These are phyloP conservation scores for Malus sylvestris DNA, from an alignment of 306 rosid species.

Conservation along the genomic window DNA sequence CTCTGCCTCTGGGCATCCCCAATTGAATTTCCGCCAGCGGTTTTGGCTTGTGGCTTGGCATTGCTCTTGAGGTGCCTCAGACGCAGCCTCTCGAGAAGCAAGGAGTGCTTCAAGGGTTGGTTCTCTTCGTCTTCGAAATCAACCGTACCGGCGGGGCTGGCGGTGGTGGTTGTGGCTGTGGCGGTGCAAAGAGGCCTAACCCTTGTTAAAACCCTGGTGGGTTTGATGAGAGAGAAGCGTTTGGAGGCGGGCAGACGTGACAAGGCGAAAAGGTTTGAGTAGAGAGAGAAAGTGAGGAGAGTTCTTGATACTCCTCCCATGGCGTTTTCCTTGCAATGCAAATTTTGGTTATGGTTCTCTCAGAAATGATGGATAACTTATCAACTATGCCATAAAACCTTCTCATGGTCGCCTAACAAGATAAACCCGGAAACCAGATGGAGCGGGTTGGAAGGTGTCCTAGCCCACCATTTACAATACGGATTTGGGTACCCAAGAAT, in stretches of 20 bases:
- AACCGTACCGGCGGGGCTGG: neutral
- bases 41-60: conserved; percentile 13
- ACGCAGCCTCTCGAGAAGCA: conserved; percentile 71
- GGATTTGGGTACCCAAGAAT: too few relatives aligned
- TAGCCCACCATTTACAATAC: too few relatives aligned
- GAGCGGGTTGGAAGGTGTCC: neutral
- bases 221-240: conserved; percentile 34
- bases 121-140: conserved; percentile 17
- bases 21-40: neutral
- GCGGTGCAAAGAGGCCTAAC: conserved; percentile 58
- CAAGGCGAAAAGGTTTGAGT: conserved; percentile 26
- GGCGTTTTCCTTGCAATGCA: conserved; percentile 16
- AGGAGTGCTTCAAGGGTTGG: conserved; percentile 52
- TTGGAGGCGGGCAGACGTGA: conserved; percentile 44
- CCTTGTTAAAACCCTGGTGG: conserved; percentile 28
- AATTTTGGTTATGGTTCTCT: neutral
- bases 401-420: neutral
- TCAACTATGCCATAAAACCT: neutral
- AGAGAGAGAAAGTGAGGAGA: conserved; percentile 37
- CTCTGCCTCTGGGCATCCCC: conserved; percentile 8
- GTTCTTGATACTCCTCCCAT: conserved; percentile 62
- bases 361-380: neutral
- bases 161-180: conserved; percentile 21
- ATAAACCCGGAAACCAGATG: neutral
- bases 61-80: conserved; percentile 55